Conservation (phyloP, 129 eudicot genomes). For the Flaveria sonorensis region DNA sequence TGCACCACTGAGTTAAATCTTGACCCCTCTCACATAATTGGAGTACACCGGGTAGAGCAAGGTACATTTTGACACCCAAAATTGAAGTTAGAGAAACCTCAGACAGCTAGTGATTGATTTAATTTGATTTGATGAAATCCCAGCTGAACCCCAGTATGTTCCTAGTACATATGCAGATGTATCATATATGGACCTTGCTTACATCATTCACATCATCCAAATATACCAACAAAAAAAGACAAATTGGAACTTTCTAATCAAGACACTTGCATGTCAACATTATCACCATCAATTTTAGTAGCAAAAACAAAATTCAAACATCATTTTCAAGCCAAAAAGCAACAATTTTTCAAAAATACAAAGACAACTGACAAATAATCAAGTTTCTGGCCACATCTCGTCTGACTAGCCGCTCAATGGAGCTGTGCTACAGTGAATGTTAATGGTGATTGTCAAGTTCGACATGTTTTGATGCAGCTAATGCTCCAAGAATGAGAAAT, state of each 20-base stretch:
- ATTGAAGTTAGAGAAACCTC: too few species aligned
- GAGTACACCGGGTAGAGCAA: too few species aligned
- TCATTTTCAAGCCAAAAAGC: neutral
- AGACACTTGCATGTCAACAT: slow-evolving; percentile 35
- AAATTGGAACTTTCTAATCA: slow-evolving; percentile 29
- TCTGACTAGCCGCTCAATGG: too few species aligned
- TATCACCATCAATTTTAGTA: slow-evolving; percentile 19
- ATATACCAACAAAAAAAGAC: slow-evolving; percentile 26
- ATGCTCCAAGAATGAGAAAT: too few species aligned
- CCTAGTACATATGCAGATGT: slow-evolving; percentile 26
- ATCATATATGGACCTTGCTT: slow-evolving; percentile 14
- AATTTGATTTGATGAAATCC: neutral
- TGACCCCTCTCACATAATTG: too few species aligned
- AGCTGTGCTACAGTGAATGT: too few species aligned
- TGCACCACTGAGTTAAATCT: too few species aligned
- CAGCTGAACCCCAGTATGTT: slow-evolving; percentile 18
- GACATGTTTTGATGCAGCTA: too few species aligned
- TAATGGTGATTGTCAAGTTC: too few species aligned
- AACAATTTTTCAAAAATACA: slow-evolving; percentile 8
- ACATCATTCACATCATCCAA: slow-evolving; percentile 27
- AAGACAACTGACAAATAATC: neutral
- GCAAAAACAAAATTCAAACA: slow-evolving; percentile 2
- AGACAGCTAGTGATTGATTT: slow-evolving; percentile 15
- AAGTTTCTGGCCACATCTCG: too few species aligned
- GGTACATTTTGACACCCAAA: too few species aligned